Conservation (phyloP, 2,329 filamentous ascomycete species). For the Kalmusia sp. region DNA sequence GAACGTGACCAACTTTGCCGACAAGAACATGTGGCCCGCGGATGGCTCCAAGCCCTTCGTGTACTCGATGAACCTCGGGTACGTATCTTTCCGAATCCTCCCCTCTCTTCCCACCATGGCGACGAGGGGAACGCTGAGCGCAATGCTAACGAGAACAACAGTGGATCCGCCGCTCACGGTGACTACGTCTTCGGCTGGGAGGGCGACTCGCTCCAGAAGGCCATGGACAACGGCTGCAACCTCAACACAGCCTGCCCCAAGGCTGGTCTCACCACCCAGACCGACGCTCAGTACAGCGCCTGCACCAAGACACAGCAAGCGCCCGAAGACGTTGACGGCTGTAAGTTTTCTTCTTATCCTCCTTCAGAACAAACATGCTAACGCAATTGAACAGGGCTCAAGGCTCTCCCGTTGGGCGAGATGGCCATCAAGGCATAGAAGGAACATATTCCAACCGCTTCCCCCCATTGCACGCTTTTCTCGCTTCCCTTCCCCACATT, state of each 20-base stretch:
- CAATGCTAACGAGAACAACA: constrained; percentile 9
- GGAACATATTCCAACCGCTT: not conserved
- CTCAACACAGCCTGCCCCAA: constrained; percentile 41
- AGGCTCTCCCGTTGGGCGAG: constrained; percentile 15
- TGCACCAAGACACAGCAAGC: constrained; percentile 45
- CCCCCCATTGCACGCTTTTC: constrained; percentile 5
- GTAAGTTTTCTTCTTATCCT: constrained; percentile 23
- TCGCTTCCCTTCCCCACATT: constrained; percentile 1
- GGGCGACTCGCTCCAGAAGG: constrained; percentile 51
- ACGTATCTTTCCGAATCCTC: constrained; percentile 2
- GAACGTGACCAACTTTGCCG: constrained; percentile 40
- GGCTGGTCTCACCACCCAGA: constrained; percentile 38
- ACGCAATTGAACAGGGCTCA: constrained; percentile 31
- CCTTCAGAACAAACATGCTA: constrained; percentile 11
- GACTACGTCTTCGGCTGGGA: constrained; percentile 56
- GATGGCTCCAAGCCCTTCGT: constrained; percentile 41
- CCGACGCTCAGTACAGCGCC: constrained; percentile 34
- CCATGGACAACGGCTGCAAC: constrained; percentile 51
- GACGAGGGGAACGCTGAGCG: too few relatives aligned
- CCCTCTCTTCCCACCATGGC: too few relatives aligned
- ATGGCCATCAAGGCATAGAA: constrained; percentile 10
- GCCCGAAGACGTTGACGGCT: constrained; percentile 39
- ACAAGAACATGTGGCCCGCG: constrained; percentile 41
- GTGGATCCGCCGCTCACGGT: constrained; percentile 40
- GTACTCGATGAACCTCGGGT: constrained; percentile 44